phyloP scores from a whole-genome alignment of 2,329 filamentous ascomycete species.

The Alternaria ethzedia region DNA sequence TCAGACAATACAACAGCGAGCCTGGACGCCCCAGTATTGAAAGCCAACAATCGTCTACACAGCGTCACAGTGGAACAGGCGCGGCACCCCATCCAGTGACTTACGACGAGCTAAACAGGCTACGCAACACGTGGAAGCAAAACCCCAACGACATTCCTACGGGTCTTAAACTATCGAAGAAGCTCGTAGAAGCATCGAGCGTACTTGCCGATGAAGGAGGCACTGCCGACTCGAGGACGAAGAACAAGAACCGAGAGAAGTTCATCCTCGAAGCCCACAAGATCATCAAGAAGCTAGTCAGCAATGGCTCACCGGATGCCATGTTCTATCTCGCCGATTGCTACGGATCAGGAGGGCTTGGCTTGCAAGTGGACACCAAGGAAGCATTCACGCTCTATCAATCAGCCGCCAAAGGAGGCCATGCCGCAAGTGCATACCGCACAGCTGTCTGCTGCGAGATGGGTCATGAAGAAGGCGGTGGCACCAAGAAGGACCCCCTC shows the following conservation, averaged over 20 bases:
- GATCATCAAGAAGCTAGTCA: slow-evolving; percentile 84
- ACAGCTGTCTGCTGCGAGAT: slow-evolving; percentile 98
- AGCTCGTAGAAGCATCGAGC: slow-evolving; percentile 82
- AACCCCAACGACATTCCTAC: slow-evolving; percentile 75
- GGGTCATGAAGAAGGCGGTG: slow-evolving; percentile 90
- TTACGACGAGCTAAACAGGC: slow-evolving; percentile 74
- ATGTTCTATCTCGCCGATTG: slow-evolving; percentile 95
- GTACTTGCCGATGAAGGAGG: slow-evolving; percentile 79
- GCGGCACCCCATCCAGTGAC: slow-evolving; percentile 67
- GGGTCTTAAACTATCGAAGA: slow-evolving; percentile 78
- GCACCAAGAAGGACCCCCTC: slow-evolving; percentile 85
- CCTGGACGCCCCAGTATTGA: slow-evolving; percentile 47
- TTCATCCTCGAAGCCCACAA: slow-evolving; percentile 89
- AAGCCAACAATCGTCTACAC: slow-evolving; percentile 25
- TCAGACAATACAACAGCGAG: slow-evolving; percentile 59
- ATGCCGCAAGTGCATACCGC: slow-evolving; percentile 86
- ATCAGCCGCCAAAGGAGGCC: slow-evolving; percentile 86
- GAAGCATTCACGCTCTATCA: slow-evolving; percentile 95
- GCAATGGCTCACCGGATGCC: slow-evolving; percentile 76
- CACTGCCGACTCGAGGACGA: slow-evolving; percentile 69
- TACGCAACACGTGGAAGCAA: slow-evolving; percentile 70
- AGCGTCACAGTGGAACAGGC: slow-evolving; percentile 30
- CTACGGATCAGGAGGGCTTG: slow-evolving; percentile 80
- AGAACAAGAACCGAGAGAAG: slow-evolving; percentile 73
- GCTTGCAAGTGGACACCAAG: slow-evolving; percentile 81